These are phyloP conservation scores for Pythium aristosporum DNA, from an alignment of 352 stramenopile genomes.

Conservation along the genomic window DNA sequence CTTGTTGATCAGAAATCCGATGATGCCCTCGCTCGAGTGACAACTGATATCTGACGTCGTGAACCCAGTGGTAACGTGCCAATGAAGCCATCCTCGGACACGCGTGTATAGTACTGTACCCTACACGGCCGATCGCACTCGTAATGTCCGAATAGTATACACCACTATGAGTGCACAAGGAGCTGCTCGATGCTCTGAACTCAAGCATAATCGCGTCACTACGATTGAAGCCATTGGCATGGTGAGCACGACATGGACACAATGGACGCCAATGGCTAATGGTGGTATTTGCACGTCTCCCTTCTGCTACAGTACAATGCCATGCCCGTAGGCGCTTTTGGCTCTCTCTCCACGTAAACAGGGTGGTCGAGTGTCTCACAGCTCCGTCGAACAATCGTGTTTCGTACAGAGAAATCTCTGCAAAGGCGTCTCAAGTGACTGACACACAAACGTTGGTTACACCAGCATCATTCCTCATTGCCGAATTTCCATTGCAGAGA, in stretches of 20 bases:
- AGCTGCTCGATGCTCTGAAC: background rate
- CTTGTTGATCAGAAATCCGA: background rate
- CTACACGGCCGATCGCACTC: background rate
- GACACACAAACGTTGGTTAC: background rate
- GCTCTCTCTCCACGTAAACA: constrained; percentile 11
- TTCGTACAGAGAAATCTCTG: too few relatives aligned
- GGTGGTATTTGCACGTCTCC: constrained; percentile 1
- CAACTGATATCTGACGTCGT: constrained; percentile 5
- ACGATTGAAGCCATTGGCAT: constrained; percentile 1
- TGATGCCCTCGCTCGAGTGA: background rate
- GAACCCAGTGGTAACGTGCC: constrained; percentile 9
- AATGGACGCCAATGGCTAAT: background rate
- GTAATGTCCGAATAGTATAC: background rate
- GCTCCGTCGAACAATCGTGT: background rate
- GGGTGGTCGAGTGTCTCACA: constrained; percentile 6
- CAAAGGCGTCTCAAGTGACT: background rate
- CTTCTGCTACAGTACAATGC: background rate
- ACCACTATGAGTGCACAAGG: background rate
- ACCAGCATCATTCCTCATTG: background rate
- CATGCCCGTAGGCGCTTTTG: background rate
- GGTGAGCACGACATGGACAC: constrained; percentile 1
- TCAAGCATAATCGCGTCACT: background rate
- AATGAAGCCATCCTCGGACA: constrained; percentile 3
- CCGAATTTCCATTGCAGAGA: constrained; percentile 2
- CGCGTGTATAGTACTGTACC: too few relatives aligned